Evolutionary conservation across 345 rosid species (phyloP), one percentile per base, ranked within the genome.

Genomic region (Bruguiera sexangula): DNA sequence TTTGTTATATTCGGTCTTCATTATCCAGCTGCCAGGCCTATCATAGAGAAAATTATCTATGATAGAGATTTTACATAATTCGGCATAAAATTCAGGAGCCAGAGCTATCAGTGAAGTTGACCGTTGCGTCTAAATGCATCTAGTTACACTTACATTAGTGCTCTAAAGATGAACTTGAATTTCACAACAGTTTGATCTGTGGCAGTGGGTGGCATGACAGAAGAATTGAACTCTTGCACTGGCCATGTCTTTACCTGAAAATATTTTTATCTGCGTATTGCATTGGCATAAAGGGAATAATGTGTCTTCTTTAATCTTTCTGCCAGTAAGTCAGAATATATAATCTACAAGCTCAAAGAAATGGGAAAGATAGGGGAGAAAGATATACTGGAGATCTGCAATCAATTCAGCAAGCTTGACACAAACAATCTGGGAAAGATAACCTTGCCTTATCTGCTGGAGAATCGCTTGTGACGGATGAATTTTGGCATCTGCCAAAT

Each of bases 331-430:
- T 87, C 91, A 1, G 94, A 92, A 65, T 92, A 85, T 66, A 83
- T 89, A 15, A 68, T 88, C 60, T 84, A 72, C 82, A 87, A 89
- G 84, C 96, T 92, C 32, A 88, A 85, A 76, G 96, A 92, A 66
- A 83, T 80, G 89, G 89, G 88, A 53, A 87, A 78, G 82, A 75
- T 92, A 8, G 79, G 60, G 30, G 87, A 87, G 69, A 87, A 82
- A 60, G 92, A 92, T 51, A 71, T 92, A 70, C 18, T 77, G 67
- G 84, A 69, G 83, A 77, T 88, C 61, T 77, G 87, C 66, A 53
- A 69, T 60, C 88, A 89, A 76, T 89, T 88, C 81, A 83, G 66
- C 81, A 89, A 84, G 81, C 88, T 86, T 16, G 89, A 89, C 65
- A 64, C 80, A 37, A 75, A 82, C 84, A 84, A 83, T 80, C 74